Conservation (phyloP, 1,284 basidiomycete species). For the Coniferiporia weirii region DNA sequence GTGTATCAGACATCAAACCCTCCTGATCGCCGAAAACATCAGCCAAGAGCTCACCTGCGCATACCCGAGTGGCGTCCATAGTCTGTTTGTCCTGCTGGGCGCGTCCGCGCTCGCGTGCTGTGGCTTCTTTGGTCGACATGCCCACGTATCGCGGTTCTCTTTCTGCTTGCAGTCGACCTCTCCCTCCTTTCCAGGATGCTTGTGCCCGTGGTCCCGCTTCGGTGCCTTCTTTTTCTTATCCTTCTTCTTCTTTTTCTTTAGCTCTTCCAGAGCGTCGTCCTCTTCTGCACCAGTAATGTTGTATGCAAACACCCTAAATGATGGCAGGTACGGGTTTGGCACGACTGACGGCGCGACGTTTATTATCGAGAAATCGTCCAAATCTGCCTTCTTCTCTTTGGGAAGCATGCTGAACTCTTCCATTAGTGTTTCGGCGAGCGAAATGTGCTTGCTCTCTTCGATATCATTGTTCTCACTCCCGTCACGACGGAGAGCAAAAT, state of each 20-base stretch:
- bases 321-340: constrained; percentile 83
- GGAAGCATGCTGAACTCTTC: constrained; percentile 55
- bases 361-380: constrained; percentile 68
- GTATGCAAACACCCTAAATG: constrained; percentile 79
- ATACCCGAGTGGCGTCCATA: constrained; percentile 75
- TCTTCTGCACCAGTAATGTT: constrained; percentile 49
- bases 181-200: constrained; percentile 39
- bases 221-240: constrained; percentile 20
- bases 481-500: too few species aligned
- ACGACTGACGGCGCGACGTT: constrained; percentile 80
- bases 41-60: constrained; percentile 53
- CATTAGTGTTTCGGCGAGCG: constrained; percentile 46
- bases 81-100: constrained; percentile 67
- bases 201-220: constrained; percentile 44
- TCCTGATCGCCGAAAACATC: not conserved
- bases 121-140: constrained; percentile 50
- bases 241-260: constrained; percentile 26
- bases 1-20: not conserved
- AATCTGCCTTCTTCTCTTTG: constrained; percentile 45
- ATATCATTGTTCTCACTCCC: constrained; percentile 18
- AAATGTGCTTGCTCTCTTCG: constrained; percentile 3
- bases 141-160: constrained; percentile 51
- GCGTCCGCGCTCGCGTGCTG: constrained; percentile 60
- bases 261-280: constrained; percentile 22
- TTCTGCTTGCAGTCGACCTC: constrained; percentile 44